Percentiles rank a stretch among this genome's conserved stretches.
Evolutionary conservation across 176 grass and related monocot species (phyloP).

Genomic region (Aegilops umbellulata): DNA sequence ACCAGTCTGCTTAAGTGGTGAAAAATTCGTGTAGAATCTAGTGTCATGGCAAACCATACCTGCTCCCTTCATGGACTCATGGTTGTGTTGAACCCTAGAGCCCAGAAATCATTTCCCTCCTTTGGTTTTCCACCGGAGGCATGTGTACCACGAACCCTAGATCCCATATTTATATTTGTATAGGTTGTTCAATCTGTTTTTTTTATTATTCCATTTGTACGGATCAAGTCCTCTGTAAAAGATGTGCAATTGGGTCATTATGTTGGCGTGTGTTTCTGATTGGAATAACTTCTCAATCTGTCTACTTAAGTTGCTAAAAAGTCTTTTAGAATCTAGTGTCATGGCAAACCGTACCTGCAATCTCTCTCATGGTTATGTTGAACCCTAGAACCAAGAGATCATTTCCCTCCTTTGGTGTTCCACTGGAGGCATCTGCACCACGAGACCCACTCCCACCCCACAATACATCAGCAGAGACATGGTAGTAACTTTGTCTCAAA

Average conservation of each 20-base stretch:
- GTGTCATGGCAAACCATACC: not conserved
- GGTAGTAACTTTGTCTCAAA: not conserved
- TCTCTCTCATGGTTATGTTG: not conserved
- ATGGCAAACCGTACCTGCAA: not conserved
- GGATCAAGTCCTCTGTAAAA: slow-evolving; percentile 1
- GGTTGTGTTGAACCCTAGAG: not conserved
- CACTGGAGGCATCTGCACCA: not conserved
- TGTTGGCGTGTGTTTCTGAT: not conserved
- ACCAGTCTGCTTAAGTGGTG: not conserved
- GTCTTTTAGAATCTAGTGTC: not conserved
- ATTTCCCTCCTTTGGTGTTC: not conserved
- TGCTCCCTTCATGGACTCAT: not conserved
- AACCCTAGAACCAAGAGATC: not conserved
- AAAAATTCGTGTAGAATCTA: not conserved
- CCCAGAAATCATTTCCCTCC: not conserved
- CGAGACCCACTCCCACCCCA: no score
- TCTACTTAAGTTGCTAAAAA: not conserved
- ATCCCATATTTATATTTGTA: not conserved
- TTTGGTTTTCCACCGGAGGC: not conserved
- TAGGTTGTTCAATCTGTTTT: slow-evolving; percentile 6
- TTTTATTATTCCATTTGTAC: not conserved
- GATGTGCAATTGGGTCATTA: not conserved
- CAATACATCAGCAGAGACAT: not conserved
- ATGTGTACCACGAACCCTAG: not conserved
- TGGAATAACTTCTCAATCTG: not conserved